phyloP scores from a whole-genome alignment of 805 yeast species.

The baker's yeast (Saccharomyces cerevisiae) region DNA sequence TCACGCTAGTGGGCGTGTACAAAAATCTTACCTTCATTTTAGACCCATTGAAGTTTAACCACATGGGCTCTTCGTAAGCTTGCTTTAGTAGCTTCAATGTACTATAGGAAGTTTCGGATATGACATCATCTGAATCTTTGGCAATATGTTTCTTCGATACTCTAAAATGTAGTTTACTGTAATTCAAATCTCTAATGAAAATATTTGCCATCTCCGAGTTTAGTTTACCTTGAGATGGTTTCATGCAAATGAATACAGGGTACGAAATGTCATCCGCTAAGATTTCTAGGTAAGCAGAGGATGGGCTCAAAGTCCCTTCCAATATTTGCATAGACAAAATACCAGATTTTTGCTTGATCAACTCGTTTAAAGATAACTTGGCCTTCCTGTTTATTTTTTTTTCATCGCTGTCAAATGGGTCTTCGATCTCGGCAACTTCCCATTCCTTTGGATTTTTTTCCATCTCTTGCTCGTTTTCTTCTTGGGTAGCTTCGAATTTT shows the following conservation, averaged over 20 bases:
- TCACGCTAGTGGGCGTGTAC: constrained; percentile 50
- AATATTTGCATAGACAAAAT: constrained; percentile 46
- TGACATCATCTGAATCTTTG: constrained; percentile 39
- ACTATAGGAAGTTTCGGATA: constrained; percentile 41
- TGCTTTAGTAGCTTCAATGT: constrained; percentile 49
- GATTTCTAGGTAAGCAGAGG: constrained; percentile 47
- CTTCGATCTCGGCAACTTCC: constrained; percentile 52
- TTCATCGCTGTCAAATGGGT: constrained; percentile 32
- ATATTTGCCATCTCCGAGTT: constrained; percentile 45
- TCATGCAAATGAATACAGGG: constrained; percentile 49
- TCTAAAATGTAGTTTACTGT: constrained; percentile 51
- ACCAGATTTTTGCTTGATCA: constrained; percentile 51
- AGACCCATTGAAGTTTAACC: constrained; percentile 38
- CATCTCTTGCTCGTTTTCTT: constrained; percentile 41
- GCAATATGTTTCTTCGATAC: constrained; percentile 46
- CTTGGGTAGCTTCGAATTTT: constrained; percentile 38
- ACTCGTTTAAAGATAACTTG: constrained; percentile 42
- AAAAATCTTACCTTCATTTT: constrained; percentile 44
- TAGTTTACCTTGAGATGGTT: constrained; percentile 39
- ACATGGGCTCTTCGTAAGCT: constrained; percentile 39
- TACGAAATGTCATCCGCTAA: constrained; percentile 56
- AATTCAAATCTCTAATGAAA: constrained; percentile 62
- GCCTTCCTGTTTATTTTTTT: constrained; percentile 32
- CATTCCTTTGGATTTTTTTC: constrained; percentile 52
- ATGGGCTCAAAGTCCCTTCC: constrained; percentile 40